Evolutionary conservation across 176 grass and related monocot genomes (phyloP), one percentile per base, ranked within the genome.

Genomic region (Poa annua): DNA sequence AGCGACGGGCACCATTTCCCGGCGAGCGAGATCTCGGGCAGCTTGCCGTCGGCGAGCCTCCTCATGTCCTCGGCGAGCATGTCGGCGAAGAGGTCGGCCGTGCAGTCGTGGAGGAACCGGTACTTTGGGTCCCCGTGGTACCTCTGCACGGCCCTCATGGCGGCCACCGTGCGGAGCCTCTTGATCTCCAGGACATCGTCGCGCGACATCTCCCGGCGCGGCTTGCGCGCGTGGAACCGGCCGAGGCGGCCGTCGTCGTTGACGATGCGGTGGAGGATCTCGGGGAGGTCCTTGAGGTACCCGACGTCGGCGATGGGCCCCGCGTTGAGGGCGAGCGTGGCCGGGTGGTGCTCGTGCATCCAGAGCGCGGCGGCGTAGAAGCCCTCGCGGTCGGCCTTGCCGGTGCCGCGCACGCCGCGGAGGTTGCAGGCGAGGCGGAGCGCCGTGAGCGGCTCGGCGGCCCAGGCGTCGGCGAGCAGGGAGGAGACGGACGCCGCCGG

Each of bases 281-380:
- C 85, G 12, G 89, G 84, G 53, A 97, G 64, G 83, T 93, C 91
- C 86, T 97, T 93, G 55, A 97, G 86, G 80, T 96, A 96, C 17
- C 93, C 93, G 51, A 89, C 84, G 10, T 82, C 39, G 26, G 79
- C 84, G 54, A 93, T 13, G 38, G 78, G 67, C 2, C 49, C 49
- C n/a, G 85, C 86, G 75, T 93, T 93, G 49, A 89, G 91, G 25
- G 91, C 91, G 66, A 97, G 87, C 78, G 89, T 93, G 59, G 68
- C 76, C 24, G 94, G 94, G 70, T 97, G 94, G 81, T 85, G 69
- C 5, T 21, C 54, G 74, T 90, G 89, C 78, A 86, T 86, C 92
- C 90, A 98, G 22, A 93, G 74, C 41, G 90, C 87, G 13, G 86
- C 67, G 38, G 92, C 61, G 79, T 98, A 95, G 85, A 98, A 98